Percentiles rank a stretch among this genome's conserved stretches.
Conservation (phyloP, 2,329 filamentous ascomycete species). For the Fusarium decemcellulare region DNA sequence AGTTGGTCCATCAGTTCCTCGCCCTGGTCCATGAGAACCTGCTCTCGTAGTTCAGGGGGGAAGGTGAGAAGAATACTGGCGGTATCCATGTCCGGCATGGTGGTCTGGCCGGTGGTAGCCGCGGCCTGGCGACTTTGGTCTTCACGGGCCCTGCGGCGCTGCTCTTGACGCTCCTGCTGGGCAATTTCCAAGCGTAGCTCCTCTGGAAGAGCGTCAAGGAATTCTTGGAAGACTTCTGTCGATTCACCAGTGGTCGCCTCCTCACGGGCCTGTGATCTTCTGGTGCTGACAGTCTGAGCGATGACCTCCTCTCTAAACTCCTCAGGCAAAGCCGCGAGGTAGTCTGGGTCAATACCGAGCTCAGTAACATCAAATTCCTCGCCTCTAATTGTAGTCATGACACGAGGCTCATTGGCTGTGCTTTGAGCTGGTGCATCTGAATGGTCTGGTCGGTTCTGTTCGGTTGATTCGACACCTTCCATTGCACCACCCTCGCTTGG, state of each 20-base stretch:
- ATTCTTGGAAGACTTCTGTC: slow-evolving; percentile 91
- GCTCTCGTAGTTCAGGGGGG: slow-evolving; percentile 85
- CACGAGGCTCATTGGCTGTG: slow-evolving; percentile 61
- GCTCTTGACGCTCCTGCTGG: slow-evolving; percentile 90
- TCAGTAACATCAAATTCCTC: slow-evolving; percentile 94
- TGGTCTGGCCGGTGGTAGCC: slow-evolving; percentile 66
- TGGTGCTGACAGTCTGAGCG: slow-evolving; percentile 87
- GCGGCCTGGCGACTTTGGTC: slow-evolving; percentile 79
- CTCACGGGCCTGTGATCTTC: slow-evolving; percentile 82
- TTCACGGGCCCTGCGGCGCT: slow-evolving; percentile 88
- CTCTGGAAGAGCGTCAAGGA: slow-evolving; percentile 90
- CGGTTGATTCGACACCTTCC: slow-evolving; percentile 80
- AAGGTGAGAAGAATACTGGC: slow-evolving; percentile 94
- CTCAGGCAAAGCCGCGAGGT: slow-evolving; percentile 96
- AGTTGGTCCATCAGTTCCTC: slow-evolving; percentile 88
- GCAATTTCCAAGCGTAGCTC: slow-evolving; percentile 93
- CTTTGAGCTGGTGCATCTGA: slow-evolving; percentile 47
- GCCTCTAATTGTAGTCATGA: slow-evolving; percentile 88
- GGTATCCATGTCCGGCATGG: slow-evolving; percentile 85
- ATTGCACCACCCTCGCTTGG: slow-evolving; percentile 65
- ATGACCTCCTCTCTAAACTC: slow-evolving; percentile 97
- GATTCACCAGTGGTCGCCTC: slow-evolving; percentile 79
- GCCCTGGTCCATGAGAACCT: slow-evolving; percentile 92
- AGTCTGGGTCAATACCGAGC: slow-evolving; percentile 93
- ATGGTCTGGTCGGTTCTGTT: slow-evolving; percentile 50